These are phyloP conservation scores for Epichloe glyceriae DNA, from an alignment of 2,329 filamentous ascomycete species.

Conservation along the genomic window DNA sequence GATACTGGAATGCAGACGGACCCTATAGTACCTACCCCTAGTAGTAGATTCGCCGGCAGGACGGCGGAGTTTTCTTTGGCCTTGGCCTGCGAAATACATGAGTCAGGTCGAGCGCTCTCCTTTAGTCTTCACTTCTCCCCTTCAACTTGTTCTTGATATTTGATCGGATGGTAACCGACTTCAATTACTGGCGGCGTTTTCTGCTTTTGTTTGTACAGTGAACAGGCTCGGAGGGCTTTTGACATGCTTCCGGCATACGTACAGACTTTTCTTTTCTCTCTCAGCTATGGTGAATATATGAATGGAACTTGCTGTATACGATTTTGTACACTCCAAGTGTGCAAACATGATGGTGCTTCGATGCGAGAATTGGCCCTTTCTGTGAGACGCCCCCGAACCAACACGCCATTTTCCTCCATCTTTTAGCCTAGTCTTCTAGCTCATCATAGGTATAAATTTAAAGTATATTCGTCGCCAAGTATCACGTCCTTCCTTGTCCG, in stretches of 20 bases:
- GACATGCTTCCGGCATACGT: no score
- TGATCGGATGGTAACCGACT: neutral
- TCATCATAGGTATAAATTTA: no score
- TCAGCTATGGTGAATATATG: neutral
- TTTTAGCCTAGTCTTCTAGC: no score
- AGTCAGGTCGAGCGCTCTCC: neutral
- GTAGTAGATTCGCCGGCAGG: neutral
- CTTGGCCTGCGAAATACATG: neutral
- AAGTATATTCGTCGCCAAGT: neutral
- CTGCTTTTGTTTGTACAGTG: neutral
- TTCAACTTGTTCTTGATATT: neutral
- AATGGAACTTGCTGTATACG: neutral
- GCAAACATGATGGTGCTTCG: no score
- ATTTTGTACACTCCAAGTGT: neutral
- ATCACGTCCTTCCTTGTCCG: neutral
- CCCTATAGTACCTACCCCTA: neutral
- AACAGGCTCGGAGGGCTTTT: no score
- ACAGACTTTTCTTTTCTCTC: neutral
- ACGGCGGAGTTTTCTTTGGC: neutral
- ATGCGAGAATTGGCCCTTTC: no score
- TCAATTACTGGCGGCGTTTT: neutral
- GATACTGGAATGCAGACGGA: conserved; percentile 2
- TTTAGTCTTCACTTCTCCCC: neutral
- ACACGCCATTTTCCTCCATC: no score
- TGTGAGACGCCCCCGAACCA: no score